phyloP scores from a whole-genome alignment of 768 basidiomycete species.

The Arthromyces matolae region DNA sequence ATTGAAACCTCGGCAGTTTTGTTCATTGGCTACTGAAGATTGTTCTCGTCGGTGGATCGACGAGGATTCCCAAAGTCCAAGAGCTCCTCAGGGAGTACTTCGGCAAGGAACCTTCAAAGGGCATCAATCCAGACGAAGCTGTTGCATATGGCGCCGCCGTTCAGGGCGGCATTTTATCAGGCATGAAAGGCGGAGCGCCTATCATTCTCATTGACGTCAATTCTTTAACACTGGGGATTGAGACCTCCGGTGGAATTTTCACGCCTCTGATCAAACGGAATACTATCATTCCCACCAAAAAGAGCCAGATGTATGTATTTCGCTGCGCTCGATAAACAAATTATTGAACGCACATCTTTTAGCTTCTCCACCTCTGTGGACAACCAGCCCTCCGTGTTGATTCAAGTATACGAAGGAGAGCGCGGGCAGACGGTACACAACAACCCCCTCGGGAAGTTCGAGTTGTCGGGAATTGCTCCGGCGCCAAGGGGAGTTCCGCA shows the following conservation, averaged over 20 bases:
- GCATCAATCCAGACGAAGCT: conserved; percentile 72
- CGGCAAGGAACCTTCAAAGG: conserved; percentile 61
- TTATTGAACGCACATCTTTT: not conserved
- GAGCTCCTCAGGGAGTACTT: conserved; percentile 67
- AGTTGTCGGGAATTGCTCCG: conserved; percentile 85
- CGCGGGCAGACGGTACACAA: conserved; percentile 88
- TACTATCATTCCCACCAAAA: conserved; percentile 50
- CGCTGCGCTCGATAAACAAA: not conserved
- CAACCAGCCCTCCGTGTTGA: conserved; percentile 85
- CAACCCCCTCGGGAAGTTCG: conserved; percentile 87
- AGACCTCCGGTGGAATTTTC: conserved; percentile 65
- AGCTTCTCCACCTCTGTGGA: conserved; percentile 86
- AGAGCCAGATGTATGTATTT: conserved; percentile 33
- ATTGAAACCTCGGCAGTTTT: conserved; percentile 18
- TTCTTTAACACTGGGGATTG: conserved; percentile 55
- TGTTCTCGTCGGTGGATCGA: conserved; percentile 59
- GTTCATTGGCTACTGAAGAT: conserved; percentile 23
- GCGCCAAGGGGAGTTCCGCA: conserved; percentile 89
- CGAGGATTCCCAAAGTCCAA: conserved; percentile 68
- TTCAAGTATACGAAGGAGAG: conserved; percentile 90
- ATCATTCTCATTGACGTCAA: conserved; percentile 57
- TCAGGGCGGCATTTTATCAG: conserved; percentile 63
- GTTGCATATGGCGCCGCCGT: conserved; percentile 73
- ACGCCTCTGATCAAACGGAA: conserved; percentile 48
- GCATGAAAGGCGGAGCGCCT: conserved; percentile 50